These are phyloP conservation scores for Talaromyces sp. DNA, from an alignment of 2,329 filamentous ascomycete genomes.

Conservation along the genomic window DNA sequence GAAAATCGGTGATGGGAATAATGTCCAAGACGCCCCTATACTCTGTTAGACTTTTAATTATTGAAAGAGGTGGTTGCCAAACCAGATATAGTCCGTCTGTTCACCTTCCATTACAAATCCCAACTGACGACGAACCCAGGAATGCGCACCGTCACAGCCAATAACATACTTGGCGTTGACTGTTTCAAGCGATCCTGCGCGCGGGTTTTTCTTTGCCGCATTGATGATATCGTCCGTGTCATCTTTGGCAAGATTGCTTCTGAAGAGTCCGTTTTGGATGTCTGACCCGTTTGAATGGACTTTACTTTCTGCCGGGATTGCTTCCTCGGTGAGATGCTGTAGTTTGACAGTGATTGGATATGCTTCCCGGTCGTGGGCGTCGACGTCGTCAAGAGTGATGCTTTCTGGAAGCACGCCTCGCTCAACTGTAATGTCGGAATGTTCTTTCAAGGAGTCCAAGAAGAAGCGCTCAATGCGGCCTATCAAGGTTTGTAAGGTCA, in stretches of 20 bases:
- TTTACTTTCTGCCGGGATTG: conserved; percentile 53
- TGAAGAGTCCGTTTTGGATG: conserved; percentile 45
- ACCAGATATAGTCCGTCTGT: conserved; percentile 9
- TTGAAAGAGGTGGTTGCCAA: background rate
- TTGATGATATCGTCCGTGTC: conserved; percentile 50
- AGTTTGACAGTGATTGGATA: conserved; percentile 60
- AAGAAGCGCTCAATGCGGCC: conserved; percentile 65
- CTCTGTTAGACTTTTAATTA: background rate
- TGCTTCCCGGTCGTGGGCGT: conserved; percentile 29
- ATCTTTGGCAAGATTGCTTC: conserved; percentile 53
- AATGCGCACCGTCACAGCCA: conserved; percentile 21
- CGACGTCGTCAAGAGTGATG: conserved; percentile 53
- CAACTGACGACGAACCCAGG: conserved; percentile 16
- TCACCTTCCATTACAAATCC: conserved; percentile 16
- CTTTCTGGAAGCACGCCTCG: conserved; percentile 51
- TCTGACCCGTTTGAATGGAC: background rate
- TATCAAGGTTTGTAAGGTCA: conserved; percentile 58
- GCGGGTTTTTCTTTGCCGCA: conserved; percentile 20
- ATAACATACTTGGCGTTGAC: conserved; percentile 22
- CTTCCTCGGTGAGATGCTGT: conserved; percentile 50
- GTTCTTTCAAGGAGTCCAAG: conserved; percentile 53
- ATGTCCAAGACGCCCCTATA: background rate
- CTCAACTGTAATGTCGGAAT: conserved; percentile 36
- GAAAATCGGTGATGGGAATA: background rate
- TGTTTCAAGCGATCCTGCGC: conserved; percentile 33